Evolutionary conservation across 2,329 filamentous ascomycete species (phyloP), one percentile per base, ranked within the genome.

Genomic region (Fusarium sp.): DNA sequence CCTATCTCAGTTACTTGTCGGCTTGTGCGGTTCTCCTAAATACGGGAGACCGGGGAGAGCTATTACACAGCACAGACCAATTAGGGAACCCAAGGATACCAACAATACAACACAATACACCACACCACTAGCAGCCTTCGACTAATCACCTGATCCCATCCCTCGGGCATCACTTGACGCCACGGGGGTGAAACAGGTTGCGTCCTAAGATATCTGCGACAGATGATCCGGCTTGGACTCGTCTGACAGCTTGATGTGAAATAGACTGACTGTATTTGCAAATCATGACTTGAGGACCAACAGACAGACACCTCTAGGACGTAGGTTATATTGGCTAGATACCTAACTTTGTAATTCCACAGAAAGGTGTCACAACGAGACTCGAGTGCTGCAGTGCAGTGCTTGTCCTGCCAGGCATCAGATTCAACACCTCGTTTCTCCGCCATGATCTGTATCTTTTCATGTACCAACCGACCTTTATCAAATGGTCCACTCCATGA

Each of bases 61-160:
- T 33, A 37, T 40, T 47, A 18, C 54, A 45, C 37, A 41, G 54
- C 54, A 69, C 65, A 39, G 60, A 13, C 65, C 65, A 69, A 66
- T 69, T 20, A 55, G 37, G 29, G 37, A 41, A 47, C 18, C 42
- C 48, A 52, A 50, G 40, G 39, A 51, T 54, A n/a, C 41, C 46
- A 36, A 36, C 31, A 35, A 51, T 48, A 63, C 63, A 57, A 41
- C 50, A 67, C 49, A 50, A 45, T 29, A 27, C 50, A 51, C 48
- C 50, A 59, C 64, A 51, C 46, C 60, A 55, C 50, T 37, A 53
- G 35, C 33, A 56, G 50, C 49, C 18, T 20, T 56, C 21, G 61
- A 58, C 39, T 48, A 52, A 69, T 69, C 66, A 69, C 66, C 66
- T 69, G 66, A 69, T 69, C 49, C 41, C 52, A 66, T 51, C 47